Evolutionary conservation across 225 moss, liverwort and hornwort genomes (phyloP).

Genomic region (Marchantia polymorpha): DNA sequence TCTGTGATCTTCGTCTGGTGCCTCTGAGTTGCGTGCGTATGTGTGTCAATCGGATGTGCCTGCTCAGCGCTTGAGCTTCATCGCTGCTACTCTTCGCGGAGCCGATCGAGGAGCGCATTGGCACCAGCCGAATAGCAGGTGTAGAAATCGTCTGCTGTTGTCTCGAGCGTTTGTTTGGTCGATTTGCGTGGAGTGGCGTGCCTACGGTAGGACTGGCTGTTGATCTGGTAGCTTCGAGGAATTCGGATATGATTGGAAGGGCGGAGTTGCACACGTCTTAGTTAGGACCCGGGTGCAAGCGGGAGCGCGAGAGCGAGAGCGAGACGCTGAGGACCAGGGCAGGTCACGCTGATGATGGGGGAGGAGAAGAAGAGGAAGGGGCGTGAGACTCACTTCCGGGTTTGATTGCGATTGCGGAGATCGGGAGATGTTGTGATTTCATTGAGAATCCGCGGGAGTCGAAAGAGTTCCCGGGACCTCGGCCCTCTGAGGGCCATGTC

Average conservation of each 20-base stretch:
- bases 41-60: no score
- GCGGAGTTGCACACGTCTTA: background rate
- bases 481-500: constrained; percentile 41
- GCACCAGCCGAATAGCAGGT: background rate
- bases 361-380: constrained; percentile 2
- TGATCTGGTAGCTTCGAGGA: background rate
- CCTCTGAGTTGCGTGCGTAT: no score
- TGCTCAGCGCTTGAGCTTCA: background rate
- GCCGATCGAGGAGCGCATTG: background rate
- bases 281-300: background rate
- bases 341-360: no score
- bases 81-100: background rate
- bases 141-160: background rate
- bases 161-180: background rate
- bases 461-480: constrained; percentile 6
- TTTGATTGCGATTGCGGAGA: constrained; percentile 5
- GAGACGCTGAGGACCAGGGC: background rate
- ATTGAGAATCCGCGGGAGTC: background rate
- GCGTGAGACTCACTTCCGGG: background rate
- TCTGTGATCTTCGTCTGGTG: background rate
- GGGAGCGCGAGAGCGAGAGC: background rate
- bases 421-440: constrained; percentile 9
- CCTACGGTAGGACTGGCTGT: constrained; percentile 1
- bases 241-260: background rate
- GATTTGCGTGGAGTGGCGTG: constrained; percentile 7